Base-by-base conservation (phyloP, 2,329 filamentous ascomycete species). In the Thermothelomyces thermophilus region DNA sequence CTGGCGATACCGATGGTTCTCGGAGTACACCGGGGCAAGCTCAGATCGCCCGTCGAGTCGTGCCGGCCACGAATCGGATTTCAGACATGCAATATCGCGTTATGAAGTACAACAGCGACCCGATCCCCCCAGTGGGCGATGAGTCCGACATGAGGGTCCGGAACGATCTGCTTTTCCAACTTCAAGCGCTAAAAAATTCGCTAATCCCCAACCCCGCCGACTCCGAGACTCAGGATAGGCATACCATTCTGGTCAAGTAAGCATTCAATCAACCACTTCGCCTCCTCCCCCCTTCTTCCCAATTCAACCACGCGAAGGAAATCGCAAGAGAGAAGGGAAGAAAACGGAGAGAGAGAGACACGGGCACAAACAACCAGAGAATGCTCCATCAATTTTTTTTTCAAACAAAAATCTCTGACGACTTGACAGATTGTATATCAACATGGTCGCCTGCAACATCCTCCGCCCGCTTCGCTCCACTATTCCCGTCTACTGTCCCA, bases 361-460 rank as follows among this genome's bases (percentile, higher is more conserved):
- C n/a, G n/a, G n/a, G n/a, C n/a, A n/a, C n/a, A n/a, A n/a, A n/a
- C n/a, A n/a, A n/a, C n/a, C n/a, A n/a, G n/a, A n/a, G n/a, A n/a
- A n/a, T n/a, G n/a, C n/a, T n/a, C n/a, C n/a, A n/a, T n/a, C n/a
- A n/a, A n/a, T n/a, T n/a, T n/a, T n/a, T n/a, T n/a, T n/a, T n/a
- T n/a, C n/a, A n/a, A n/a, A n/a, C n/a, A n/a, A n/a, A n/a, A n/a
- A n/a, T n/a, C n/a, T n/a, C 34, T 34, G 16, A 7, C 16, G 2
- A 5, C 7, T 11, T n/a, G 9, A 5, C 31, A 50, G 45, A 24
- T 17, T 33, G 11, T 26, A 44, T 5, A 20, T 50, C 16, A 46
- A 52, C 37, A 28, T 52, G 5, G 37, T 47, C 6, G 52, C 52
- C 10, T 47, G 46, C 42, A 49, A 49, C 42, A 35, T 55, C 33